Evolutionary conservation across 2,329 filamentous ascomycete species (phyloP).

Genomic region (Exophiala spinifera): DNA sequence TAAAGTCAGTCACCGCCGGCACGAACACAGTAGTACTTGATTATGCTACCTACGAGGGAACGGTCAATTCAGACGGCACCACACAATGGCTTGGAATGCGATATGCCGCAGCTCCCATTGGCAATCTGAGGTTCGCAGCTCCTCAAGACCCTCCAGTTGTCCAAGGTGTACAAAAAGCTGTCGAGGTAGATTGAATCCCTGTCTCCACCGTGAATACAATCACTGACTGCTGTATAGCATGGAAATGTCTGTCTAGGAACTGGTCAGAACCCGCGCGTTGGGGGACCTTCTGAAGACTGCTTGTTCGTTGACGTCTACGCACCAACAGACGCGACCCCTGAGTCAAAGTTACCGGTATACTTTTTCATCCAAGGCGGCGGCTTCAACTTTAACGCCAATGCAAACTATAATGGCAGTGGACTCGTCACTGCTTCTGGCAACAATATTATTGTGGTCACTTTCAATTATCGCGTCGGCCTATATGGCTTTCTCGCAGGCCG

Average conservation of each 20-base stretch:
- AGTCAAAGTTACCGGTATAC: constrained; percentile 61
- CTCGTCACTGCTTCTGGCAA: constrained; percentile 58
- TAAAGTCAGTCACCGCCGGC: constrained; percentile 27
- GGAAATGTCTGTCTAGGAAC: constrained; percentile 63
- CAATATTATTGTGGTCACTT: constrained; percentile 65
- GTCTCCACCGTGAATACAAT: not conserved
- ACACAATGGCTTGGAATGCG: constrained; percentile 72
- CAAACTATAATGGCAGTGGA: constrained; percentile 59
- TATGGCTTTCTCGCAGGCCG: constrained; percentile 68
- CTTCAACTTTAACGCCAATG: constrained; percentile 58
- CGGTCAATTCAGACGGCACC: constrained; percentile 54
- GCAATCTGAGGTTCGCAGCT: constrained; percentile 62
- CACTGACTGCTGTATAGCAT: constrained; percentile 32
- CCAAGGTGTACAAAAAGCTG: constrained; percentile 51
- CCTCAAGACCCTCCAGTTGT: constrained; percentile 59
- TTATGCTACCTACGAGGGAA: constrained; percentile 65
- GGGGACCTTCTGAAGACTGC: constrained; percentile 46
- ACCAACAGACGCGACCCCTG: constrained; percentile 33
- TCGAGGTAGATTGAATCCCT: constrained; percentile 42
- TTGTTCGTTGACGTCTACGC: constrained; percentile 44
- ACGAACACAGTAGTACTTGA: constrained; percentile 56
- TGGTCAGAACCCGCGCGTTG: constrained; percentile 60
- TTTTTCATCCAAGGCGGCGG: constrained; percentile 62
- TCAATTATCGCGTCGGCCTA: constrained; percentile 73
- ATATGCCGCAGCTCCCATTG: constrained; percentile 68